Evolutionary conservation across 176 grass and related monocot species (phyloP), one percentile per base, ranked within the genome.

Genomic region (Musa itinerans): DNA sequence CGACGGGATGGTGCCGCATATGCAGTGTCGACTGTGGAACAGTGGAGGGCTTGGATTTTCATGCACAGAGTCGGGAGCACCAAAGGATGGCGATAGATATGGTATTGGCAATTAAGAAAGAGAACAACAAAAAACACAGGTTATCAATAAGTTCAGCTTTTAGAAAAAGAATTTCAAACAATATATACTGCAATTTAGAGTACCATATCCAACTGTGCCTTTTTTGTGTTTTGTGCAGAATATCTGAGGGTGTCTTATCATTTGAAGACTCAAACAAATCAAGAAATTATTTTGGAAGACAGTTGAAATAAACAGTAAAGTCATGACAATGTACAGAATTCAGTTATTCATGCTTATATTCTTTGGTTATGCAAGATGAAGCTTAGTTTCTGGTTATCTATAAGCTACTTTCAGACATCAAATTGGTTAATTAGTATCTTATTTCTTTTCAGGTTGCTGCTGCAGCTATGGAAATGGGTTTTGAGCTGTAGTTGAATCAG

Each of bases 21-120:
- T 99, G 95, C 71, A 84, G 79, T 76, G 68, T 94, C 63, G 83
- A 89, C 68, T 99, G 95, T 87, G 88, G 84, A 27, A 99, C 73
- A 50, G 85, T 76, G 64, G 95, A 99, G 64, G 87, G 80, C 58
- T 83, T 99, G 64, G 85, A 91, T 78, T 13, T 86, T 67, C 95
- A 99, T 85, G 87, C 86, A 81, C 88, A 94, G 56, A 89, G 84
- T 63, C 89, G 87, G 78, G 95, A 99, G 53, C 95, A 99, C 72
- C 90, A 99, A 77, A 89, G 87, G 52, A 89, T 67, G 78, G 80
- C 95, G 7, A 89, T 99, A 86, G 89, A 99, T 74, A 83, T 99
- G 66, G 59, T 99, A 75, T 75, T 99, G 53, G 79, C 83, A 82
- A 94, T 99, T 84, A 99, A 99, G 76, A 89, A 89, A 81, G 88